Percentiles rank a stretch among this genome's conserved stretches.
Evolutionary conservation across 192 early-diverging fungal genomes (phyloP).

Genomic region (Haplosporangium gracile): DNA sequence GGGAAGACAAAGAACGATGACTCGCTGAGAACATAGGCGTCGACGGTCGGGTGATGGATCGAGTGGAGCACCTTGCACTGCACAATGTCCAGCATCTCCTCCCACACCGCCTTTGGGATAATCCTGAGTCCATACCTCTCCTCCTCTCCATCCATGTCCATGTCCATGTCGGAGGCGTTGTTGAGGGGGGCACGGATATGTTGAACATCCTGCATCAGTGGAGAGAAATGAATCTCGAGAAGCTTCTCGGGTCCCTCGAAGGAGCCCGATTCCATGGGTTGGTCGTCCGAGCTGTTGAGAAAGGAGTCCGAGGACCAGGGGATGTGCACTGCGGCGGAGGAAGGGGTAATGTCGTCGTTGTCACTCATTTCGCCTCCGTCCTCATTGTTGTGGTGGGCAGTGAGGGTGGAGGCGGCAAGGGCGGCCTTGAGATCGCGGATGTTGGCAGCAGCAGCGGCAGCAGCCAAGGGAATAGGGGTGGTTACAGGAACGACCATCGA

Average conservation of each 20-base stretch:
- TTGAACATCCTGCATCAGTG: constrained; percentile 51
- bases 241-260: constrained; percentile 99
- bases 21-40: constrained; percentile 96
- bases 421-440: constrained; percentile 51
- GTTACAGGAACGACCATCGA: constrained; percentile 55
- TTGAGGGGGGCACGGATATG: constrained; percentile 32
- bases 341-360: constrained; percentile 3
- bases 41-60: constrained; percentile 82
- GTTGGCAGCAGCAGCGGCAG: not conserved
- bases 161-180: constrained; percentile 24
- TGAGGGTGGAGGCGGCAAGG: not conserved
- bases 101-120: constrained; percentile 85
- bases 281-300: constrained; percentile 44
- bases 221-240: constrained; percentile 95
- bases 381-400: not conserved
- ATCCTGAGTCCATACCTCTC: constrained; percentile 74
- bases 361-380: not conserved
- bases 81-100: constrained; percentile 93
- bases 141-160: constrained; percentile 36
- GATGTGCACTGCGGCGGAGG: constrained; percentile 17
- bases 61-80: constrained; percentile 93
- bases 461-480: constrained; percentile 7
- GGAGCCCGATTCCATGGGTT: constrained; percentile 47
- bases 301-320: constrained; percentile 34
- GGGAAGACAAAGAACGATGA: constrained; percentile 98